These are phyloP conservation scores for Phytophthora fragariaefolia DNA, from an alignment of 352 stramenopile species.

Conservation along the genomic window DNA sequence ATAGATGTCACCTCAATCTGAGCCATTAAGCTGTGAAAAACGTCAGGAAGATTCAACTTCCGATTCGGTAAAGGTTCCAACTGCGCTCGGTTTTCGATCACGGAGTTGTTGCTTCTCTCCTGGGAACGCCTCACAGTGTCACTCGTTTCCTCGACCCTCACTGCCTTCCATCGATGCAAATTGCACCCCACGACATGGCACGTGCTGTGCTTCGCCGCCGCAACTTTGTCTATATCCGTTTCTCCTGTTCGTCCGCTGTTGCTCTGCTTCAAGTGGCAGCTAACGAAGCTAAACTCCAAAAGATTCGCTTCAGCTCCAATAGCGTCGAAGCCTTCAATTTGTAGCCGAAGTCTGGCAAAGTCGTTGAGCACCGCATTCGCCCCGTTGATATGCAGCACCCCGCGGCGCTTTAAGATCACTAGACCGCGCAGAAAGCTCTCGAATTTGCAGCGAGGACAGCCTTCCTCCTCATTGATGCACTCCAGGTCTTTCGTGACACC, in stretches of 20 bases:
- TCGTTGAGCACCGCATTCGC: constrained; percentile 43
- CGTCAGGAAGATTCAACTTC: constrained; percentile 54
- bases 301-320: constrained; percentile 23
- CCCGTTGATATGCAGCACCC: constrained; percentile 40
- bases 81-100: background rate
- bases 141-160: background rate
- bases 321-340: constrained; percentile 36
- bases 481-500: constrained; percentile 37
- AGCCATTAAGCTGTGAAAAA: constrained; percentile 66
- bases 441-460: constrained; percentile 52
- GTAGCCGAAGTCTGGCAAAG: constrained; percentile 51
- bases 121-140: background rate
- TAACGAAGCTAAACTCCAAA: constrained; percentile 54
- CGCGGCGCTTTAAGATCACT: constrained; percentile 42
- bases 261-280: constrained; percentile 48
- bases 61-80: constrained; percentile 7
- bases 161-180: constrained; percentile 38
- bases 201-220: constrained; percentile 36
- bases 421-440: constrained; percentile 47
- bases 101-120: background rate
- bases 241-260: background rate
- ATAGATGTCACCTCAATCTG: constrained; percentile 47
- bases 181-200: constrained; percentile 69
- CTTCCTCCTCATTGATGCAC: constrained; percentile 45
- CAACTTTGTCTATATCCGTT: constrained; percentile 16